Evolutionary conservation across 176 grass and related monocot genomes (phyloP).

Genomic region (barley (Hordeum vulgare)): DNA sequence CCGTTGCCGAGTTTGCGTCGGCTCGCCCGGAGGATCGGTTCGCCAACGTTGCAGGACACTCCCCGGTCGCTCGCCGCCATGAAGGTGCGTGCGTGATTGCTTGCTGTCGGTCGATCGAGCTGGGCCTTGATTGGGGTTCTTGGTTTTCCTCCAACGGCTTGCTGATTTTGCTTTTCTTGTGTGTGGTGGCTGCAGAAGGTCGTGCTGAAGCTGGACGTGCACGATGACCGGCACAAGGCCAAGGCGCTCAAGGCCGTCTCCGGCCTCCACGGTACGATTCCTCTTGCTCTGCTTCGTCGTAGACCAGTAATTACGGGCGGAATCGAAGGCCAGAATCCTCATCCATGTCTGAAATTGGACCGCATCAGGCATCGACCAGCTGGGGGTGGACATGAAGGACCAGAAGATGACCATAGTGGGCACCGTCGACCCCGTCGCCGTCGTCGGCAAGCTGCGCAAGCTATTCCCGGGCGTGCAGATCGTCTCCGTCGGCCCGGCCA

Average conservation of each 20-base stretch:
- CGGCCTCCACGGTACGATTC: constrained; percentile 32
- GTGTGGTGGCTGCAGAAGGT: constrained; percentile 32
- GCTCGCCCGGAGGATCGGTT: not conserved
- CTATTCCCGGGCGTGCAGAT: constrained; percentile 7
- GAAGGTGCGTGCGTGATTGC: not conserved
- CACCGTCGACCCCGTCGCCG: constrained; percentile 44
- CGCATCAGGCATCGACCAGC: constrained; percentile 52
- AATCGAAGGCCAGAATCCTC: not conserved
- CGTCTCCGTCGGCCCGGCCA: constrained; percentile 49
- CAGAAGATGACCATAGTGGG: constrained; percentile 67
- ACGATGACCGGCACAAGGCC: constrained; percentile 70
- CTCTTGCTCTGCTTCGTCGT: not conserved
- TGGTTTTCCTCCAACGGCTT: not conserved
- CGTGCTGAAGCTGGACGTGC: constrained; percentile 73
- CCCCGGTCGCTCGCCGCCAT: not conserved
- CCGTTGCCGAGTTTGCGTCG: not conserved
- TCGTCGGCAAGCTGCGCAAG: constrained; percentile 47
- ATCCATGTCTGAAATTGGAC: not conserved
- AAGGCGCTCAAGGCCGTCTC: constrained; percentile 72
- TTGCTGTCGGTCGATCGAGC: too few relatives aligned
- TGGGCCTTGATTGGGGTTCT: not conserved
- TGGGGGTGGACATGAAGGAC: constrained; percentile 66
- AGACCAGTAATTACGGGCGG: not conserved
- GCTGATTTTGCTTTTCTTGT: not conserved
- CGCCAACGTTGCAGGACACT: not conserved